These are phyloP conservation scores for Protomyces gravidus DNA, from an alignment of 1,139 yeast species.

Conservation along the genomic window DNA sequence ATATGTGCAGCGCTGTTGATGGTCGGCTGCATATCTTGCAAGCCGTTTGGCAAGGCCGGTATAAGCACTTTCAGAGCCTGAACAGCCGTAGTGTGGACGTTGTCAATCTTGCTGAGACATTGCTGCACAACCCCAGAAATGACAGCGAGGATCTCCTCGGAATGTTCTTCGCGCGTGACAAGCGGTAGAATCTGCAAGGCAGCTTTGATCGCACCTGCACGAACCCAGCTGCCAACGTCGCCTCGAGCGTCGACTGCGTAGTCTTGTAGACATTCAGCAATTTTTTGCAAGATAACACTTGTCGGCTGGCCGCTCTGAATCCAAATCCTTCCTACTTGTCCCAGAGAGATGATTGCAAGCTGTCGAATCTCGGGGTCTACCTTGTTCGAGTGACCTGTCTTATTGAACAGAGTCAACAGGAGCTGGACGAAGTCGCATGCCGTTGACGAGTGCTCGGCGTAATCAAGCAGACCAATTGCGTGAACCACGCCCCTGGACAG, in stretches of 20 bases:
- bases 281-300: constrained; percentile 11
- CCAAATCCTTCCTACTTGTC: neutral
- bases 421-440: too few species aligned
- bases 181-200: constrained; percentile 36
- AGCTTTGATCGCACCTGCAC: constrained; percentile 50
- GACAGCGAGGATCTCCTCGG: neutral
- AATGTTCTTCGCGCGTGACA: constrained; percentile 38
- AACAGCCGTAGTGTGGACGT: neutral
- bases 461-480: neutral
- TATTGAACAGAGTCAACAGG: neutral
- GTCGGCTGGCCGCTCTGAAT: neutral
- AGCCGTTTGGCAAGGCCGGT: neutral
- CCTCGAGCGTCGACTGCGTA: constrained; percentile 43
- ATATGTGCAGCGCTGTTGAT: neutral
- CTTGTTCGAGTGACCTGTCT: neutral
- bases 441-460: too few species aligned
- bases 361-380: constrained; percentile 13
- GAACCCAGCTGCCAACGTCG: constrained; percentile 61
- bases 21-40: neutral
- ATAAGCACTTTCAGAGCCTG: neutral
- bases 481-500: neutral
- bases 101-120: constrained; percentile 28
- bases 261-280: constrained; percentile 39
- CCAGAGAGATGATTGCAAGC: neutral
- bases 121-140: constrained; percentile 13